A percentile compares a stretch with the other conserved stretches of the same genome.
These are phyloP conservation scores for Colletotrichum neosansevieriae DNA, from an alignment of 2,329 filamentous ascomycete genomes.

Conservation along the genomic window DNA sequence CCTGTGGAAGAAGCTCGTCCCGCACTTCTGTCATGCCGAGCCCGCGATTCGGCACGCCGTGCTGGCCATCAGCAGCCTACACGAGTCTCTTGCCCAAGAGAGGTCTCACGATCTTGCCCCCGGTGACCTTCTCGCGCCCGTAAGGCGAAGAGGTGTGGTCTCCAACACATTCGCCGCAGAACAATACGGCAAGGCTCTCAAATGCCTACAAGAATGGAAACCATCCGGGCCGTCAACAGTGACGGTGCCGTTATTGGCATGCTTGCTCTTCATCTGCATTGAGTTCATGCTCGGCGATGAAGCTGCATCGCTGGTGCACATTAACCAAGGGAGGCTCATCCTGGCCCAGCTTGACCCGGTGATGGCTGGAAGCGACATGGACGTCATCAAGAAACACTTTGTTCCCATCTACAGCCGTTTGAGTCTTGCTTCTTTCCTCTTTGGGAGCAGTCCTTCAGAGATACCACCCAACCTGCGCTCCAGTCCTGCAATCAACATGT, in stretches of 20 bases:
- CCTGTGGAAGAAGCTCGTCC: slow-evolving; percentile 60
- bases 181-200: slow-evolving; percentile 64
- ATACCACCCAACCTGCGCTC: slow-evolving; percentile 53
- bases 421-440: slow-evolving; percentile 55
- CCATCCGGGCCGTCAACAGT: slow-evolving; percentile 42
- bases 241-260: slow-evolving; percentile 56
- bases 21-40: slow-evolving; percentile 58
- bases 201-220: slow-evolving; percentile 54
- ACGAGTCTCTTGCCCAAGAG: slow-evolving; percentile 49
- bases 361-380: slow-evolving; percentile 46
- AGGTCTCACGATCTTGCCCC: background rate
- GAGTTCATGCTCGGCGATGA: slow-evolving; percentile 66
- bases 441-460: slow-evolving; percentile 52
- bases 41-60: slow-evolving; percentile 62
- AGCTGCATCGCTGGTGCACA: slow-evolving; percentile 57
- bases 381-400: slow-evolving; percentile 54
- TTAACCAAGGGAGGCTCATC: slow-evolving; percentile 57
- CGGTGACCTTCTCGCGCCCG: background rate
- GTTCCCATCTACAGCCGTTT: slow-evolving; percentile 59
- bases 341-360: slow-evolving; percentile 50
- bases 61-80: slow-evolving; percentile 61
- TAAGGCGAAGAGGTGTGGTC: background rate
- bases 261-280: slow-evolving; percentile 65
- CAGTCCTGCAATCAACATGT: slow-evolving; percentile 43
- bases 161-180: slow-evolving; percentile 51